Evolutionary conservation across 495 filamentous ascomycete genomes (phyloP).

Genomic region (Platismatia glauca): DNA sequence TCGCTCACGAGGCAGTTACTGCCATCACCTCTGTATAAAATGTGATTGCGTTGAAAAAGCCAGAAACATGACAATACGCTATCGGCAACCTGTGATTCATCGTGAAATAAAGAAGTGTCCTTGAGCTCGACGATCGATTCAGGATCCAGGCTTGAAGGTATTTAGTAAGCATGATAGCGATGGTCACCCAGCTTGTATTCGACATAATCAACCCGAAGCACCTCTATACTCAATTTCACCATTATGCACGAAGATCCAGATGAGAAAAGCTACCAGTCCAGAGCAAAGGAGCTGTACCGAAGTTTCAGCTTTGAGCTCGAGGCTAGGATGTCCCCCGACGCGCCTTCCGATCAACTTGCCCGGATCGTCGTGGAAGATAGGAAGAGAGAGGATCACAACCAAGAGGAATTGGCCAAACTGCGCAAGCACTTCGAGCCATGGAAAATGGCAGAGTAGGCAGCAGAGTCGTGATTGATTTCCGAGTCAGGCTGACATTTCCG

Average conservation of each 20-base stretch:
- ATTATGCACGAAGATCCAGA: neutral
- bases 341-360: slow-evolving; percentile 2
- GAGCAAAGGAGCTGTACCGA: neutral
- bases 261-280: neutral
- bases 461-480: neutral
- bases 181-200: neutral
- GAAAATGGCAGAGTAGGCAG: slow-evolving; percentile 1
- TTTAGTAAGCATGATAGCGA: neutral
- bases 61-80: neutral
- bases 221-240: neutral
- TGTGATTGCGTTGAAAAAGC: neutral
- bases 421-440: slow-evolving; percentile 9
- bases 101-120: no score
- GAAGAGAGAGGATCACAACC: neutral
- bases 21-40: neutral
- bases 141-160: neutral
- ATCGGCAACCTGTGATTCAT: neutral
- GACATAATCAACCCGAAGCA: neutral
- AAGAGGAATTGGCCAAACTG: neutral
- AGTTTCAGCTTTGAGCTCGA: slow-evolving; percentile 17
- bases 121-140: neutral
- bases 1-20: no score
- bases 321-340: slow-evolving; percentile 4
- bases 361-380: neutral
- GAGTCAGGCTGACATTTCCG: neutral